Evolutionary conservation across 352 stramenopile genomes (phyloP), one percentile per base, ranked within the genome.

Genomic region (Aphanomyces invadans): DNA sequence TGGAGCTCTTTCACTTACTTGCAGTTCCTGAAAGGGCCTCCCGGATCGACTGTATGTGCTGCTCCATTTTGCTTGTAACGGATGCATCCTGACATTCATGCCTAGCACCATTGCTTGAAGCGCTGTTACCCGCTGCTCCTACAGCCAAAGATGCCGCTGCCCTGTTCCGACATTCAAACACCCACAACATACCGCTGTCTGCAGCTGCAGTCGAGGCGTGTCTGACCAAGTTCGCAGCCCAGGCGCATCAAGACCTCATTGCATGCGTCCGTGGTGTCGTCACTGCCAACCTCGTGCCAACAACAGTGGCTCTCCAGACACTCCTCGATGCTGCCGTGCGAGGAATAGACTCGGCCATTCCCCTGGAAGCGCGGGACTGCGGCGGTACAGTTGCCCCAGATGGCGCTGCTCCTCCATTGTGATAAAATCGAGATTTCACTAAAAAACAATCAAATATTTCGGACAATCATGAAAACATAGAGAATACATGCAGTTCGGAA

Each of bases 221-320:
- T 15, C 23, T 67, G 9, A 21, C 32, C 2, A 53, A 51, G 15
- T 32, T 38, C 26, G 19, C 49, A 19, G 46, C 10, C 21, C 15
- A 10, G 19, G 11, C 15, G 19, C 4, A 57, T 9, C 2, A 33
- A 1, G 42, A 23, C 2, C 38, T 67, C 26, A 44, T 52, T n/a
- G 49, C 17, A 15, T 26, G 19, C 12, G 21, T 57, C 33, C 9
- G 56, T 26, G 48, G 57, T 26, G 42, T 67, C 60, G n/a, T 67
- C 28, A 19, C 55, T 7, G 60, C 60, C 21, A 19, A 39, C 31
- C 36, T 67, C 42, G 33, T 67, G 4, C 38, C 10, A 25, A 23
- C 36, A 3, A 67, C 25, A 7, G 19, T n/a, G 19, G 19, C 15
- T 15, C 29, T 57, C 11, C 9, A n/a, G 25, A n/a, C 9, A 26